Conservation (phyloP, 352 stramenopile genomes). For the Globisporangium spiculum region DNA sequence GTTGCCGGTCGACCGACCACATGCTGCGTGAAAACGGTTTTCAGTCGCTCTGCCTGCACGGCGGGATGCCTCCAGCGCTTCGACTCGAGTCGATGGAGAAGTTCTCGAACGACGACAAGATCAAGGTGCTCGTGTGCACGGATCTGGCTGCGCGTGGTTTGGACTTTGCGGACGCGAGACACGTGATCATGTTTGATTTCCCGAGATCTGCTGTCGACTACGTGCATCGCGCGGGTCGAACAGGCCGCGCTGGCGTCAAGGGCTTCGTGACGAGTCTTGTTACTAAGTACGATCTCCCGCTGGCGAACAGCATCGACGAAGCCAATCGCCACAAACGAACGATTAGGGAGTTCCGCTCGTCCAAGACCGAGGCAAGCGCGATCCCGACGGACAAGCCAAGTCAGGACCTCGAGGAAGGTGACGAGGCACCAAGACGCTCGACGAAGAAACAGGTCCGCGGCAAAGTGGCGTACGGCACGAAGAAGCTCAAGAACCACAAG, state of each 20-base stretch:
- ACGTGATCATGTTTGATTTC: slow-evolving; percentile 94
- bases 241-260: slow-evolving; percentile 50
- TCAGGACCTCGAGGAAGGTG: background rate
- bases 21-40: slow-evolving; percentile 81
- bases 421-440: background rate
- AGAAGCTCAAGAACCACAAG: slow-evolving; percentile 60
- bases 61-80: slow-evolving; percentile 59
- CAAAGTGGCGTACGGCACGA: slow-evolving; percentile 36
- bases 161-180: slow-evolving; percentile 86
- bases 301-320: slow-evolving; percentile 65
- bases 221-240: slow-evolving; percentile 88
- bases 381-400: slow-evolving; percentile 18
- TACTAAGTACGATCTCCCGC: slow-evolving; percentile 63
- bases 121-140: slow-evolving; percentile 90
- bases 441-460: slow-evolving; percentile 19
- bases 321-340: slow-evolving; percentile 54
- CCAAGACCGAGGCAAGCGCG: slow-evolving; percentile 14
- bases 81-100: slow-evolving; percentile 57
- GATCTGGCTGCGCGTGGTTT: slow-evolving; percentile 92
- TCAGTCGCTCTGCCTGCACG: slow-evolving; percentile 61
- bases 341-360: slow-evolving; percentile 48
- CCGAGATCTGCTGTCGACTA: slow-evolving; percentile 91
- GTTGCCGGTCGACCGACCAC: slow-evolving; percentile 74
- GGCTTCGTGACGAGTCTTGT: slow-evolving; percentile 76
- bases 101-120: slow-evolving; percentile 39